Percentiles rank a stretch among this genome's conserved stretches.
Conservation (phyloP, 176 grass and related monocot species). For the Avena eriantha region DNA sequence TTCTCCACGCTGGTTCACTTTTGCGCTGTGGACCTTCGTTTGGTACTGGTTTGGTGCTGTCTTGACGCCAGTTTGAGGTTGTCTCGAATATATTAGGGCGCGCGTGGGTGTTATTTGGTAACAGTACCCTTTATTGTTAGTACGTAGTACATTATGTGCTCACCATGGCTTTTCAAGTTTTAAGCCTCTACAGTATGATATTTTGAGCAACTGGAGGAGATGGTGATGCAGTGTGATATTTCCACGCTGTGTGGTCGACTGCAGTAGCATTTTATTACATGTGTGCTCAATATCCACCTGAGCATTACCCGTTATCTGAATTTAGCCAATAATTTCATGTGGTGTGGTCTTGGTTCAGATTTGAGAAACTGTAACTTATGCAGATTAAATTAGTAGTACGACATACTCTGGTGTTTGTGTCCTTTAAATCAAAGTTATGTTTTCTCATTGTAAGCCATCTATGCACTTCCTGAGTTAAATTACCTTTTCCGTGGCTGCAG, state of each 20-base stretch:
- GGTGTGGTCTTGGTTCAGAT: background rate
- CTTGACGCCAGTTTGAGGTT: slow-evolving; percentile 11
- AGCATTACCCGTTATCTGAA: background rate
- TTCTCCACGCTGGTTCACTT: slow-evolving; percentile 38
- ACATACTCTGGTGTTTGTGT: background rate
- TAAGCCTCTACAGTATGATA: background rate
- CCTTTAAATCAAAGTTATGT: background rate
- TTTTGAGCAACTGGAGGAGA: background rate
- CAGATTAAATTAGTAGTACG: slow-evolving; percentile 6
- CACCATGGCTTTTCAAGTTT: background rate
- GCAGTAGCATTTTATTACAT: slow-evolving; percentile 5
- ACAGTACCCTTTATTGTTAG: background rate
- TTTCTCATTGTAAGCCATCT: background rate
- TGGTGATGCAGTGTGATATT: background rate
- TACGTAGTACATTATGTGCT: background rate
- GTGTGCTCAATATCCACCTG: background rate
- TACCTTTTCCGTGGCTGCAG: slow-evolving; percentile 49
- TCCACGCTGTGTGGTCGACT: background rate
- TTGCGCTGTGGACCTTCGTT: slow-evolving; percentile 30
- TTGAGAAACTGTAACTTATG: slow-evolving; percentile 9
- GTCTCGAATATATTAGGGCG: background rate
- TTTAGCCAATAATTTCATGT: slow-evolving; percentile 5
- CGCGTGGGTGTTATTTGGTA: slow-evolving; percentile 19
- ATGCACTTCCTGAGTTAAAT: background rate
- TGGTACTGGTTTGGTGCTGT: slow-evolving; percentile 30